Evolutionary conservation across 768 basidiomycete genomes (phyloP).

Genomic region (Podaxis sp.): DNA sequence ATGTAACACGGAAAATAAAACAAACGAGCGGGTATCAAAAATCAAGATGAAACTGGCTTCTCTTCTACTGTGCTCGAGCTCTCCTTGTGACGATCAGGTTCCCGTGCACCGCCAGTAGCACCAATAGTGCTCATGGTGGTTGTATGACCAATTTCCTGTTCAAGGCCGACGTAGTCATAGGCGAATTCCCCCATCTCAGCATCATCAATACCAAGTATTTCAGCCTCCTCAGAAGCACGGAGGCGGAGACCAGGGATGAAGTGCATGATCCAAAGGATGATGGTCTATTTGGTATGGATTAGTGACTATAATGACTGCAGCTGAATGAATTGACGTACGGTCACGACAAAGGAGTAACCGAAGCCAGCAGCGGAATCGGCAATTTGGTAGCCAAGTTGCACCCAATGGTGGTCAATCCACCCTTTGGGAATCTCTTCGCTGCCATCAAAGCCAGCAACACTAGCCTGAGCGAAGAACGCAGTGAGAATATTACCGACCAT

Average conservation of each 20-base stretch:
- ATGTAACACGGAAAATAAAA: not conserved
- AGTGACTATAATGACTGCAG: not conserved
- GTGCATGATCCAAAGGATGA: slow-evolving; percentile 89
- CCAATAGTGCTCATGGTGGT: slow-evolving; percentile 23
- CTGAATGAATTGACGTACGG: slow-evolving; percentile 42
- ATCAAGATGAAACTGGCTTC: slow-evolving; percentile 2
- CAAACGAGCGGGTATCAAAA: not conserved
- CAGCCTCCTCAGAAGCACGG: slow-evolving; percentile 61
- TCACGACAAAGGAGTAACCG: slow-evolving; percentile 73
- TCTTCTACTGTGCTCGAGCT: slow-evolving; percentile 10
- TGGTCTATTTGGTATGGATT: slow-evolving; percentile 42
- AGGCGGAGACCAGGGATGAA: slow-evolving; percentile 78
- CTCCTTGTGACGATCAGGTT: slow-evolving; percentile 26
- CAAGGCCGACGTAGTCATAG: slow-evolving; percentile 83
- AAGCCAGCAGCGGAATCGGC: slow-evolving; percentile 71
- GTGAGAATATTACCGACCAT: slow-evolving; percentile 83
- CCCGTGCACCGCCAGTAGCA: slow-evolving; percentile 24
- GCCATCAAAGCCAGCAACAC: slow-evolving; percentile 82
- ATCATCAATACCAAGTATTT: slow-evolving; percentile 87
- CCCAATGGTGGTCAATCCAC: slow-evolving; percentile 81
- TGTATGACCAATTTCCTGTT: slow-evolving; percentile 50
- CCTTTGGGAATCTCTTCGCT: slow-evolving; percentile 67
- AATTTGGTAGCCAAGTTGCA: slow-evolving; percentile 85
- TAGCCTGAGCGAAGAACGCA: slow-evolving; percentile 82
- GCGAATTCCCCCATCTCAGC: slow-evolving; percentile 89